Percentiles rank a stretch among this genome's conserved stretches.
Evolutionary conservation across 495 filamentous ascomycete genomes (phyloP).

Genomic region (Opeltia flavorubescens): DNA sequence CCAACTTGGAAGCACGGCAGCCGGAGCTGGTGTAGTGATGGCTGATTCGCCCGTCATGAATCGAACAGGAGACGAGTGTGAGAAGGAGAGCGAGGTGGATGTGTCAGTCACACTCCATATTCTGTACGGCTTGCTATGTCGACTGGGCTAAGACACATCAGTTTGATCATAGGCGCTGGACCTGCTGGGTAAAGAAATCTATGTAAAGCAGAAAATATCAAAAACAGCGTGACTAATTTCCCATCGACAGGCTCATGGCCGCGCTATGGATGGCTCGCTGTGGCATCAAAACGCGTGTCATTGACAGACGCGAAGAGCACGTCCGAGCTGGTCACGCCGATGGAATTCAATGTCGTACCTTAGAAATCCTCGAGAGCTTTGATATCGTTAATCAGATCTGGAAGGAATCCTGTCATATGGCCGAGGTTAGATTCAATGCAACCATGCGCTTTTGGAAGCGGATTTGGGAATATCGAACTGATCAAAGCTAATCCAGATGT

Average conservation of each 20-base stretch:
- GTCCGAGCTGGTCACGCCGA: constrained; percentile 47
- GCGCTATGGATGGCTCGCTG: constrained; percentile 48
- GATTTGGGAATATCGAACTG: background rate
- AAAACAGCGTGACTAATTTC: background rate
- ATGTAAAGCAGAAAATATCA: background rate
- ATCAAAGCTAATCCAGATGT: constrained; percentile 14
- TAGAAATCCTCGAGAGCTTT: constrained; percentile 55
- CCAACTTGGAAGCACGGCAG: too few relatives aligned
- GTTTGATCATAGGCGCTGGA: constrained; percentile 46
- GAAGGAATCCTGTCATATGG: constrained; percentile 31
- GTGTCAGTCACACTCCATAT: background rate
- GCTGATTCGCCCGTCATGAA: constrained; percentile 5
- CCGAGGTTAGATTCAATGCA: constrained; percentile 21
- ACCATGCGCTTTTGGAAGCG: constrained; percentile 21
- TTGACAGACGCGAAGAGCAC: constrained; percentile 45
- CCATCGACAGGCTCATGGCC: constrained; percentile 35
- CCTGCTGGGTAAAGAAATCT: constrained; percentile 35
- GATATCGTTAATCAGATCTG: constrained; percentile 45
- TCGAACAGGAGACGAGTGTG: background rate
- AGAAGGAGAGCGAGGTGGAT: background rate
- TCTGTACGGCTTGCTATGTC: background rate
- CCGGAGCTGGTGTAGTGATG: too few relatives aligned
- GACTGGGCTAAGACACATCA: background rate
- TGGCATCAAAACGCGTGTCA: constrained; percentile 41
- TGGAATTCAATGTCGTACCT: constrained; percentile 40